Evolutionary conservation across 106 monocot genomes (phyloP), one percentile per base, ranked within the genome.

Genomic region (Cymbidium sinense): DNA sequence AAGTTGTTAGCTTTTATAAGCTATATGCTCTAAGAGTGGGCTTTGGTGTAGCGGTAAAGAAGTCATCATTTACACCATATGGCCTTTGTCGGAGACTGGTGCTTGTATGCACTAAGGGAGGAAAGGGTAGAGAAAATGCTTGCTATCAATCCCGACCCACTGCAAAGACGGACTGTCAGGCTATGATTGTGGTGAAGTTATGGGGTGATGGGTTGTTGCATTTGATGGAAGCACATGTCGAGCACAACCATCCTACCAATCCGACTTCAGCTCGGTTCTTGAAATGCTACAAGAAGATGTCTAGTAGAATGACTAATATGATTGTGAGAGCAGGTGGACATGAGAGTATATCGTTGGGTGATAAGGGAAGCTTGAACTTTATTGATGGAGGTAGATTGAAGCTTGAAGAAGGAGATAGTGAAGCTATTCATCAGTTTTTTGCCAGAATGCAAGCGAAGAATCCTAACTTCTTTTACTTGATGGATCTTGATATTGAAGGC

Each of bases 81-180:
- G 88, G 88, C 1, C 73, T 81, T 17, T 88, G 88, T 64, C 71
- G 83, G 7, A 55, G 83, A 47, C 64, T 88, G 15, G 84, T 86
- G 23, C 86, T 88, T 30, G 86, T 79, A n/a, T 88, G 88, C 72
- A 81, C 74, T 10, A 86, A 79, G 70, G 81, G 85, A 36, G 88
- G 88, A 21, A 86, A 86, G 64, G 88, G 85, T 10, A 74, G 81
- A 35, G 80, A 75, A 76, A 86, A 76, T 71, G 81, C 81, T 52
- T 86, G 86, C 81, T 88, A 88, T 79, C 86, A 83, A 61, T 80
- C 88, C 1, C 77, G 88, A 43, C 85, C 83, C n/a, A 81, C 86
- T 13, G 85, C 85, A 1, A 88, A 88, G 67, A 88, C 88, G 34
- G 83, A 88, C 35, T 88, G 88, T 27, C 80, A 70, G 18, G 85